These are phyloP conservation scores for Cadophora sp. DNA, from an alignment of 2,329 filamentous ascomycete species.

Conservation along the genomic window DNA sequence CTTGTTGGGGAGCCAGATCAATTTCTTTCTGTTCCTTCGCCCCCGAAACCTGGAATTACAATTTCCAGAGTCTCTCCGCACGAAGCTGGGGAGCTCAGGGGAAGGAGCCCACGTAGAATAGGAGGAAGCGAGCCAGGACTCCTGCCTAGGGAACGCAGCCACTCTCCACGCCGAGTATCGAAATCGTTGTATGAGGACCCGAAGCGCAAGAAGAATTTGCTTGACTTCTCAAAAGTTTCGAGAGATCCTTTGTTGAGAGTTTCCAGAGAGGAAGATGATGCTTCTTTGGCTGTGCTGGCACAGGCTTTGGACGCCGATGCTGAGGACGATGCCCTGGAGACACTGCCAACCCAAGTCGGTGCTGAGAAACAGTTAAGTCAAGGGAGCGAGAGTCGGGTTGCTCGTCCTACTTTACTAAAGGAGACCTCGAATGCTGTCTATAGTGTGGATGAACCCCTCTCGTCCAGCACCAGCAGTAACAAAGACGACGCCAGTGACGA, in stretches of 20 bases:
- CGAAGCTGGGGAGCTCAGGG: not conserved
- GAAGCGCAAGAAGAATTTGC: slow-evolving; percentile 18
- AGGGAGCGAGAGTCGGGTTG: too few species aligned
- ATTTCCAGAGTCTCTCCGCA: slow-evolving; percentile 20
- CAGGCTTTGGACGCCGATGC: slow-evolving; percentile 27
- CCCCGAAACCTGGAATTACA: slow-evolving; percentile 20
- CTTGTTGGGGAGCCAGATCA: not conserved
- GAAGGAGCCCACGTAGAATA: slow-evolving; percentile 23
- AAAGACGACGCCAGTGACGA: not conserved
- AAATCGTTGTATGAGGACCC: slow-evolving; percentile 31
- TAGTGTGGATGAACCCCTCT: not conserved
- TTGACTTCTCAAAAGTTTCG: slow-evolving; percentile 14
- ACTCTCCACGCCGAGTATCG: slow-evolving; percentile 24
- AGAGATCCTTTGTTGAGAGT: slow-evolving; percentile 37
- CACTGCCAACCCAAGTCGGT: not conserved
- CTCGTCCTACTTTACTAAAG: not conserved
- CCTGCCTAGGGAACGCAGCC: not conserved
- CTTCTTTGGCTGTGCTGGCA: slow-evolving; percentile 39
- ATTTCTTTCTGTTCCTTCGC: not conserved
- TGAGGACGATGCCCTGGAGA: not conserved
- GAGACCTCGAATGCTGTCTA: not conserved
- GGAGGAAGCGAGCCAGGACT: slow-evolving; percentile 33
- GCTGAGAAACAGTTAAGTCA: not conserved
- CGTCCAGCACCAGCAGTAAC: not conserved
- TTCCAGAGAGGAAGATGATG: slow-evolving; percentile 39